phyloP scores from a whole-genome alignment of 108 stramenopile species.

The Skeletonema costatum region DNA sequence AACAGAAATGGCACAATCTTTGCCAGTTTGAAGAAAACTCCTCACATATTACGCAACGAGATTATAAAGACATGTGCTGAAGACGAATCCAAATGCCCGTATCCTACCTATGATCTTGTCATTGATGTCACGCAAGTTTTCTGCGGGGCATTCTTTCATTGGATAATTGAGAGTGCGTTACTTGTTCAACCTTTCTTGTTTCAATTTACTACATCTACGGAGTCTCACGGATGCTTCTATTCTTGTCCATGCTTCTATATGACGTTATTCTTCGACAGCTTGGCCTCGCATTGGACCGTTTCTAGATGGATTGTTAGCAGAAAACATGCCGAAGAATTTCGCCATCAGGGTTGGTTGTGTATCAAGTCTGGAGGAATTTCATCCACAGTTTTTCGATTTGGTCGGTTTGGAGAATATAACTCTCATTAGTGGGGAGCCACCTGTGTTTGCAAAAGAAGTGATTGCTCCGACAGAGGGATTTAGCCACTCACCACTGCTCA shows the following conservation, averaged over 20 bases:
- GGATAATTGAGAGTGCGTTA: not conserved
- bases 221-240: not conserved
- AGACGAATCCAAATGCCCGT: not conserved
- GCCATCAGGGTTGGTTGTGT: not conserved
- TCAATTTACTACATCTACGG: not conserved
- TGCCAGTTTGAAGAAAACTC: not conserved
- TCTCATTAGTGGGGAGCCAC: not conserved
- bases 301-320: slow-evolving; percentile 2
- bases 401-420: not conserved
- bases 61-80: not conserved
- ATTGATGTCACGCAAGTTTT: slow-evolving; percentile 6
- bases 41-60: not conserved
- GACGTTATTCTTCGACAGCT: not conserved
- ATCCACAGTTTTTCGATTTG: not conserved
- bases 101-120: not conserved
- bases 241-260: not conserved
- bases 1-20: not conserved
- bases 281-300: slow-evolving; percentile 6
- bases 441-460: slow-evolving; percentile 5
- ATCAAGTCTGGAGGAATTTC: not conserved
- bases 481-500: not conserved
- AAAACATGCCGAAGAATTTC: slow-evolving; percentile 1
- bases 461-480: slow-evolving; percentile 3
- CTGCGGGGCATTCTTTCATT: slow-evolving; percentile 4
- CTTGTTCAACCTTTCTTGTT: not conserved